phyloP scores from a whole-genome alignment of 306 rosid species.

The Medicago arabica region DNA sequence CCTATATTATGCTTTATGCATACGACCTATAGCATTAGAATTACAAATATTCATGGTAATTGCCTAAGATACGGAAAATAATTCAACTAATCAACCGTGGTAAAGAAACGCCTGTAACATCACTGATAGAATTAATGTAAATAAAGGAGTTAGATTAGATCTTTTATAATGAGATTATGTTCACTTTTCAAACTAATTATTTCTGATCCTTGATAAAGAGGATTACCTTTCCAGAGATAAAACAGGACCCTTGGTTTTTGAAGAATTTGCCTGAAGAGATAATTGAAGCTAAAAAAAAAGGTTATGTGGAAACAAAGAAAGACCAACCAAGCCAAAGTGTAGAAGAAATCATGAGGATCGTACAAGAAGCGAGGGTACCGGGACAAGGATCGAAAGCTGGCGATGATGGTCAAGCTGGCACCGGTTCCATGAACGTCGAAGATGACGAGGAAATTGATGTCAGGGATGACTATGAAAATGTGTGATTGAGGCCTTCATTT shows the following conservation, averaged over 20 bases:
- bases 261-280: conserved; percentile 83
- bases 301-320: conserved; percentile 47
- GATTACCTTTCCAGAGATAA: conserved; percentile 81
- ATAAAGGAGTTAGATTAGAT: background rate
- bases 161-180: background rate
- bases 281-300: conserved; percentile 70
- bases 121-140: background rate
- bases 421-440: conserved; percentile 57
- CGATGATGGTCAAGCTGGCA: conserved; percentile 48
- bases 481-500: conserved; percentile 42
- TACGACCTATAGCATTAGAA: no score
- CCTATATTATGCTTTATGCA: no score
- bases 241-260: conserved; percentile 86
- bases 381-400: conserved; percentile 67
- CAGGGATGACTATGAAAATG: conserved; percentile 65
- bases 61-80: no score
- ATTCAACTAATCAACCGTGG: no score
- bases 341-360: conserved; percentile 79
- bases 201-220: conserved; percentile 60
- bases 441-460: conserved; percentile 75
- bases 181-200: conserved; percentile 14
- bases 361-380: conserved; percentile 71
- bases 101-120: background rate
- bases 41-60: no score
- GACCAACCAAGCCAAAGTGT: conserved; percentile 66